Conservation (phyloP, 2,329 filamentous ascomycete genomes). For the Stromatinia cepivora region DNA sequence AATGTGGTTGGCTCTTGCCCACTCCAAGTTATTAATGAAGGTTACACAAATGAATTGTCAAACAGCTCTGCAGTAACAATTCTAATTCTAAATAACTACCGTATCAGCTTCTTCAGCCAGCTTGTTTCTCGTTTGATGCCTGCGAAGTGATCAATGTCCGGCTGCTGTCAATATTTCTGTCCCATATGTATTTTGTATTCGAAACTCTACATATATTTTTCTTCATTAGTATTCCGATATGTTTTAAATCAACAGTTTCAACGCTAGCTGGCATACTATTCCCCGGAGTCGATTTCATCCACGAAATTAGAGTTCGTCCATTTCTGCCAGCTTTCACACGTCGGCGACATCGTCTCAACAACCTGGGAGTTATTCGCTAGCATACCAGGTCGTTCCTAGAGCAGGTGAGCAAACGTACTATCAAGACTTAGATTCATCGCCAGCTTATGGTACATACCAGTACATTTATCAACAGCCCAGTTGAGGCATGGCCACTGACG, state of each 20-base stretch:
- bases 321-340: conserved; percentile 52
- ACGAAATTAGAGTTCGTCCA: conserved; percentile 52
- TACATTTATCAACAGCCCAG: conserved; percentile 45
- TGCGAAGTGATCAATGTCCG: neutral
- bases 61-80: neutral
- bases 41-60: neutral
- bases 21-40: neutral
- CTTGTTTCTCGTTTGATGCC: neutral
- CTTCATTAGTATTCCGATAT: neutral
- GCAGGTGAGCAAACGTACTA: neutral
- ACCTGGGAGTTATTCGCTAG: conserved; percentile 46
- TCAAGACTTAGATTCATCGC: neutral
- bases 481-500: conserved; percentile 52
- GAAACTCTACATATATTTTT: neutral
- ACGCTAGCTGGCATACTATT: neutral
- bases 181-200: no score
- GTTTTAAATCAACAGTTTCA: no score
- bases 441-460: conserved; percentile 39
- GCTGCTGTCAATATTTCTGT: no score
- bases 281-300: conserved; percentile 55
- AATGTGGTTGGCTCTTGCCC: neutral
- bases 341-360: conserved; percentile 52
- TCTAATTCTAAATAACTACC: neutral
- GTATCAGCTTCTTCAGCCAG: neutral
- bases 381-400: conserved; percentile 36